Percentiles rank a stretch among this genome's conserved stretches.
phyloP scores from a whole-genome alignment of 768 basidiomycete species.

The Trametes punicea region DNA sequence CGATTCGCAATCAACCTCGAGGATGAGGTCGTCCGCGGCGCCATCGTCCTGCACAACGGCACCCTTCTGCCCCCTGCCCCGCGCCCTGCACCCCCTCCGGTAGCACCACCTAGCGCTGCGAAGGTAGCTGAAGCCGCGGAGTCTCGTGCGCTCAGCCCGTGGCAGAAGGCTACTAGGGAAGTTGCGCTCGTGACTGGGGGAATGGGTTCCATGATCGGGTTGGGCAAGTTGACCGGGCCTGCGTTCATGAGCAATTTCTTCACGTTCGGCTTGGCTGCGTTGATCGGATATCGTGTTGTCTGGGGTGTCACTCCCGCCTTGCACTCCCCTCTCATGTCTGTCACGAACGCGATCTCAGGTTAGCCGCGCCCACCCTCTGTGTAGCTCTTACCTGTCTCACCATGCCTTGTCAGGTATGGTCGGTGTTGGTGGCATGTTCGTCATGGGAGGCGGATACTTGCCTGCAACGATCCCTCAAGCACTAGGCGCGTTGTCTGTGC shows the following conservation, averaged over 20 bases:
- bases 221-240: slow-evolving; percentile 77
- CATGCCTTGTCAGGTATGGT: slow-evolving; percentile 51
- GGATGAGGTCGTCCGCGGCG: slow-evolving; percentile 83
- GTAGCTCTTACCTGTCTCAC: not conserved
- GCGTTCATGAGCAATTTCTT: slow-evolving; percentile 89
- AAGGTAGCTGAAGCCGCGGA: slow-evolving; percentile 45
- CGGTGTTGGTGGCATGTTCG: slow-evolving; percentile 80
- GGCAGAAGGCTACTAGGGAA: slow-evolving; percentile 77
- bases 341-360: slow-evolving; percentile 87
- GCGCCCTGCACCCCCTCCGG: slow-evolving; percentile 62
- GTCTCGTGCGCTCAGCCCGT: slow-evolving; percentile 68
- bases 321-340: slow-evolving; percentile 89
- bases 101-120: slow-evolving; percentile 47
- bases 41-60: slow-evolving; percentile 71
- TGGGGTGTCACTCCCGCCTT: slow-evolving; percentile 88
- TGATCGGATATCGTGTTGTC: slow-evolving; percentile 85
- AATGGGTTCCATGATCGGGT: slow-evolving; percentile 67
- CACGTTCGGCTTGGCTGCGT: slow-evolving; percentile 80
- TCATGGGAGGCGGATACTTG: slow-evolving; percentile 86
- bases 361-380: not conserved
- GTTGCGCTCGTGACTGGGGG: slow-evolving; percentile 72
- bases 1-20: slow-evolving; percentile 66
- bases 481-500: slow-evolving; percentile 79
- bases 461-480: slow-evolving; percentile 79
- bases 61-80: slow-evolving; percentile 63